Base-by-base conservation (phyloP, 2,329 filamentous ascomycete genomes). In the Trichoderma sp. region DNA sequence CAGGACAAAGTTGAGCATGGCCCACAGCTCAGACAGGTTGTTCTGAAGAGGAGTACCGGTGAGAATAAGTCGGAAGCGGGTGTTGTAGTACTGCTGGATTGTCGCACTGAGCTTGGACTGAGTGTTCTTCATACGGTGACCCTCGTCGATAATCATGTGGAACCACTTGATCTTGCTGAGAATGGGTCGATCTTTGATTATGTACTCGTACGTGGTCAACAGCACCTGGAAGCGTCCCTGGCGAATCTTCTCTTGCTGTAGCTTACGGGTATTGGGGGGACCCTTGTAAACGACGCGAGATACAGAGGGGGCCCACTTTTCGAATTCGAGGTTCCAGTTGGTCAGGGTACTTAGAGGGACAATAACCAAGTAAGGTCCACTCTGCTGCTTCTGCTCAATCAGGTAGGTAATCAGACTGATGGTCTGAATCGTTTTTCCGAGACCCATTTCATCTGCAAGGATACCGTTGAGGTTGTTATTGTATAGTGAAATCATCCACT, bases 401-500 rank as follows among this genome's bases (percentile, higher is more conserved):
- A 99, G 90, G 78, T 99, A 96, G 3, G 95, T 97, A 76, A 99
- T 92, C 82, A 99, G 84, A 85, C 93, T 97, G 82, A 99, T 99
- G 56, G 96, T 98, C 81, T 99, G 96, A 75, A 99, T 99, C 0
- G 96, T 99, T 84, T 99, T 99, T 80, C 96, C 96, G 73, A 99
- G 92, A 90, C 96, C 96, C 96, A 99, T 99, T 82, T 99, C 96
- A 77, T 99, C 96, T 70, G 96, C 96, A 75, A 99, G 85, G 73
- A 99, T 98, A 87, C 96, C 96, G 80, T 99, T 99, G 73, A 99
- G 88, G 81, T 97, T 99, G 85, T 99, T 99, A 89, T 99, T 99
- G 87, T 98, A 99, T 16, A 99, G 87, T 16, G 96, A 99, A 71
- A 99, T 91, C 96, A 99, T 99, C 96, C 96, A 99, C 80, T 99